Percentiles rank a stretch among this genome's conserved stretches.
These are phyloP conservation scores for Aspergillus sp. DNA, from an alignment of 2,329 filamentous ascomycete genomes.

Conservation along the genomic window DNA sequence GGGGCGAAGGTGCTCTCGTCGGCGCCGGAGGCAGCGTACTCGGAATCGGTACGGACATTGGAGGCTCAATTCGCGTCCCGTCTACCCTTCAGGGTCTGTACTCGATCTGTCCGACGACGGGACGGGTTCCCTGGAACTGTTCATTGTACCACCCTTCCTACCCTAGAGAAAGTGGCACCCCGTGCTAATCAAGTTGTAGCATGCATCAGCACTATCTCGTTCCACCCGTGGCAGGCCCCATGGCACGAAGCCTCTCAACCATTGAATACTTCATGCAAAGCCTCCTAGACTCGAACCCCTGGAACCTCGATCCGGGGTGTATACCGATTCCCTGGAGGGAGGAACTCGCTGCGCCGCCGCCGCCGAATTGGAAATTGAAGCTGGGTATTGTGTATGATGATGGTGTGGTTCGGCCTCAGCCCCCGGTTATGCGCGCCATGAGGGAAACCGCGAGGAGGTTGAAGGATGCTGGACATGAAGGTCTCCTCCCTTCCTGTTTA, in stretches of 20 bases:
- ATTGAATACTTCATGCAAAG: conserved; percentile 36
- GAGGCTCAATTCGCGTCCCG: conserved; percentile 58
- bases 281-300: conserved; percentile 26
- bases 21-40: conserved; percentile 54
- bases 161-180: not conserved
- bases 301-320: conserved; percentile 48
- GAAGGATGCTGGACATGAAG: conserved; percentile 60
- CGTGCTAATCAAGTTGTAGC: conserved; percentile 40
- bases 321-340: conserved; percentile 34
- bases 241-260: conserved; percentile 30
- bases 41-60: conserved; percentile 60
- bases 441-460: conserved; percentile 54
- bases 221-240: conserved; percentile 32
- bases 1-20: conserved; percentile 58
- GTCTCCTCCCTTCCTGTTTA: conserved; percentile 13
- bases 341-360: conserved; percentile 27
- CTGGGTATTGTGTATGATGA: conserved; percentile 65
- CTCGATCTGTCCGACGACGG: conserved; percentile 42
- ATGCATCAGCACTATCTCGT: conserved; percentile 43
- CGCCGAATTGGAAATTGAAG: conserved; percentile 54
- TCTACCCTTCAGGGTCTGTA: conserved; percentile 56
- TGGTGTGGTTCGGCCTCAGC: conserved; percentile 63
- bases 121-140: conserved; percentile 36
- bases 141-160: conserved; percentile 21
- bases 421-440: conserved; percentile 62